phyloP scores from a whole-genome alignment of 139 green algal genomes.

The Protoeuglena noctilucae region DNA sequence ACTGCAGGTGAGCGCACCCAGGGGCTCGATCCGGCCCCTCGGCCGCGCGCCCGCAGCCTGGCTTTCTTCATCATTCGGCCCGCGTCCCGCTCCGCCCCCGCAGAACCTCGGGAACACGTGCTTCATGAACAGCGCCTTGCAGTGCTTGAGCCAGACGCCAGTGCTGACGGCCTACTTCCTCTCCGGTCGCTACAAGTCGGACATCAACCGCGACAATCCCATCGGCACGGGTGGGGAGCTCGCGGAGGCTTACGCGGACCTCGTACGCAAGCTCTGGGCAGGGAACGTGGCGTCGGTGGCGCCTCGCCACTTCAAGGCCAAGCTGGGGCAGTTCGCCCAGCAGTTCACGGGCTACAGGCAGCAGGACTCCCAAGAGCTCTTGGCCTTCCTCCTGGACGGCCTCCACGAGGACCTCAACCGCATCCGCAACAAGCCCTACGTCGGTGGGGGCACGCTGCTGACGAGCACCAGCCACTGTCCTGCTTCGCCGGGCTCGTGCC shows the following conservation, averaged over 20 bases:
- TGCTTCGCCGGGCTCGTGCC: too few relatives aligned
- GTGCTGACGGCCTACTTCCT: conserved; percentile 65
- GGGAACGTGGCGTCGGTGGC: conserved; percentile 22
- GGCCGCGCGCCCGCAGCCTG: too few relatives aligned
- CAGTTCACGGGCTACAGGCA: conserved; percentile 88
- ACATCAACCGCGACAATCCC: conserved; percentile 76
- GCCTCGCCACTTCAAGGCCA: conserved; percentile 61
- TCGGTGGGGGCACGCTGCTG: conserved; percentile 37
- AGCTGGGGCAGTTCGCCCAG: conserved; percentile 65
- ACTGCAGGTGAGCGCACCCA: too few relatives aligned
- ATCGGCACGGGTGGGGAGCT: conserved; percentile 80
- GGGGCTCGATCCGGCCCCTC: too few relatives aligned
- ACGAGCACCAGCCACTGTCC: too few relatives aligned
- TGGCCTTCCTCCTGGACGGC: conserved; percentile 88
- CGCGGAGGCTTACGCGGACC: conserved; percentile 59
- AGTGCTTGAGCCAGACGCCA: conserved; percentile 78
- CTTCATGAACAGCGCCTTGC: conserved; percentile 87
- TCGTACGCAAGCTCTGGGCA: conserved; percentile 76
- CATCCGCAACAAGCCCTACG: conserved; percentile 78
- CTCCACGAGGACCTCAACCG: conserved; percentile 94
- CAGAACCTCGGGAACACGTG: conserved; percentile 84
- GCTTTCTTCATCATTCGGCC: too few relatives aligned
- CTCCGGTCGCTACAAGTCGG: conserved; percentile 30
- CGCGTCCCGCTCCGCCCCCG: too few relatives aligned
- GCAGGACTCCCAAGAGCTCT: conserved; percentile 82